Conservation (phyloP, 2,329 filamentous ascomycete species). For the Fusarium setosum region DNA sequence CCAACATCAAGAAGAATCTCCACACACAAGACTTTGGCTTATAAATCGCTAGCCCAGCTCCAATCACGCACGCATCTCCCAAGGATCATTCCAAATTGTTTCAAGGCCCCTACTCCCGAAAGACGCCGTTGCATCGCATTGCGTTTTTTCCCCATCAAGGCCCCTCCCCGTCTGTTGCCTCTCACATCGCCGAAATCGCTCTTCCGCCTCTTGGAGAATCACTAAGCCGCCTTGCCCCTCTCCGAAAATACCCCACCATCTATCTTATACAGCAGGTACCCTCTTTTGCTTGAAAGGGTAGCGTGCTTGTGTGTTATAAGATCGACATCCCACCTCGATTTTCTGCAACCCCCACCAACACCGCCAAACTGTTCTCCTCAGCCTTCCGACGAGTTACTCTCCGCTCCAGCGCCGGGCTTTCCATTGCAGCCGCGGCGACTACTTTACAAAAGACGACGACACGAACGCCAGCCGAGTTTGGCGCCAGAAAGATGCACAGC, state of each 20-base stretch:
- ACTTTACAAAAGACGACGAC: slow-evolving; percentile 67
- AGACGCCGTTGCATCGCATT: background rate
- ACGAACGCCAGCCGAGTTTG: slow-evolving; percentile 51
- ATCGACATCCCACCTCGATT: slow-evolving; percentile 27
- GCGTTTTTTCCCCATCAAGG: slow-evolving; percentile 2
- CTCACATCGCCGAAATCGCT: slow-evolving; percentile 32
- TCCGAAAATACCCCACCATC: slow-evolving; percentile 22
- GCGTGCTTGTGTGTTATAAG: slow-evolving; percentile 23
- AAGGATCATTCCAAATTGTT: slow-evolving; percentile 27
- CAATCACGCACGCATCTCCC: slow-evolving; percentile 15
- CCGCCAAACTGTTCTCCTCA: slow-evolving; percentile 93
- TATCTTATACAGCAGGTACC: background rate
- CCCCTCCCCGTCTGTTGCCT: background rate
- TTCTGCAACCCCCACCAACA: slow-evolving; percentile 32
- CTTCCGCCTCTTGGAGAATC: background rate
- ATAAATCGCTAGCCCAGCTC: slow-evolving; percentile 10
- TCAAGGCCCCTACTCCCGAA: slow-evolving; percentile 4
- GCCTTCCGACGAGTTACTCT: slow-evolving; percentile 78
- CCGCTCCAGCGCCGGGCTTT: slow-evolving; percentile 79
- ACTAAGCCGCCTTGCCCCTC: background rate
- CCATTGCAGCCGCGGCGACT: slow-evolving; percentile 75
- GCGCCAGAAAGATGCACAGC: slow-evolving; percentile 81
- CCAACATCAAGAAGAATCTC: slow-evolving; percentile 16
- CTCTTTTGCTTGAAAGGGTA: slow-evolving; percentile 3
- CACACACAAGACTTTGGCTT: slow-evolving; percentile 3